Conservation (phyloP, 2,329 filamentous ascomycete species). For the Drechslera avenae region DNA sequence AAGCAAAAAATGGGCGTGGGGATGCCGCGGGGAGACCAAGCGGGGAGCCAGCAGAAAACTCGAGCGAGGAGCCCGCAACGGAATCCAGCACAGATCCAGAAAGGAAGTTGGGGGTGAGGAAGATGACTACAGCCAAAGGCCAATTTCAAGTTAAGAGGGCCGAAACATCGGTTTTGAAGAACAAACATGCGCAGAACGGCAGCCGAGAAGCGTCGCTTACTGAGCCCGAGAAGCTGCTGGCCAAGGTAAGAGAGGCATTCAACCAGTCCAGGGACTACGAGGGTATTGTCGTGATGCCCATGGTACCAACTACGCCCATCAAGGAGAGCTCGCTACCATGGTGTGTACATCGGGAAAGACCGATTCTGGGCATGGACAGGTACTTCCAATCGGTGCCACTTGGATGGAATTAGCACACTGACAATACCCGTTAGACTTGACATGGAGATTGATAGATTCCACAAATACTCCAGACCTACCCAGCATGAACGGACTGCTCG, state of each 20-base stretch:
- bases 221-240: conserved; percentile 9
- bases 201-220: background rate
- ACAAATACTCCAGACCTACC: conserved; percentile 46
- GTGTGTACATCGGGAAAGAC: conserved; percentile 8
- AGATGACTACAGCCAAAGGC: conserved; percentile 7
- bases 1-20: background rate
- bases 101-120: background rate
- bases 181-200: background rate
- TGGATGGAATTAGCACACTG: background rate
- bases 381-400: background rate
- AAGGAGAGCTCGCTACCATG: conserved; percentile 27
- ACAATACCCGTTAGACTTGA: conserved; percentile 21
- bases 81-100: background rate
- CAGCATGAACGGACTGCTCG: conserved; percentile 50
- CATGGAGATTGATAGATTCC: conserved; percentile 35
- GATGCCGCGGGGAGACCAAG: background rate
- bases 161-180: conserved; percentile 9
- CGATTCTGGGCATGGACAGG: conserved; percentile 17
- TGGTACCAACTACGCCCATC: background rate
- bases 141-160: background rate
- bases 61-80: background rate
- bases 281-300: conserved; percentile 24
- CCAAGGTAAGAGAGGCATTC: conserved; percentile 12
- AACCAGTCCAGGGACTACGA: conserved; percentile 21
- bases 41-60: background rate